phyloP scores from a whole-genome alignment of 345 rosid species.

The Hibiscus mutabilis region DNA sequence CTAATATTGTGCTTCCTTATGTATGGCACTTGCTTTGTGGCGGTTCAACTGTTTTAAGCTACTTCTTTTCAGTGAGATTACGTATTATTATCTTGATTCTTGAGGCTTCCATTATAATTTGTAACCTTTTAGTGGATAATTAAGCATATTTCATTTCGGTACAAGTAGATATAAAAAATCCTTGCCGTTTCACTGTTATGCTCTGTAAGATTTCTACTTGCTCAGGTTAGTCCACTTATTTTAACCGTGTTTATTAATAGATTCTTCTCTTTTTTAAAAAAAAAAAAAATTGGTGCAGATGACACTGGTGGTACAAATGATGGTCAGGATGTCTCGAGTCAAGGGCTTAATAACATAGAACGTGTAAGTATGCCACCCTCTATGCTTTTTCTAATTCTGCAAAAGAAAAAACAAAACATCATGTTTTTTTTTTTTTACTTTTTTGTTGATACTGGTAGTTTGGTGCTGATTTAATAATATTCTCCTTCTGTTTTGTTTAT shows the following conservation, averaged over 20 bases:
- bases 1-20: neutral
- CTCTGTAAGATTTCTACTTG: neutral
- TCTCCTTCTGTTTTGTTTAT: neutral
- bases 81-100: neutral
- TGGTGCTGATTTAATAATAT: neutral
- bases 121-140: neutral
- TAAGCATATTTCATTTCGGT: neutral
- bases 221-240: neutral
- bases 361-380: conserved; percentile 21
- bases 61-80: neutral
- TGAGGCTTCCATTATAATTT: neutral
- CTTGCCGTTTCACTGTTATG: neutral
- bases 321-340: conserved; percentile 23
- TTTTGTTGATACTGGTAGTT: neutral
- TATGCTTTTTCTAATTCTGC: too few relatives aligned
- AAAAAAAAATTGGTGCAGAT: conserved; percentile 39
- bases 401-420: too few relatives aligned
- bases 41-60: neutral
- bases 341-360: conserved; percentile 24
- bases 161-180: neutral
- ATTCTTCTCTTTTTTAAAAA: neutral
- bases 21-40: neutral
- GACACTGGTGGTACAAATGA: conserved; percentile 35
- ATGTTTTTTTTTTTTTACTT: neutral
- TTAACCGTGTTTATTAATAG: neutral